These are phyloP conservation scores for Tricholoma furcatifolium DNA, from an alignment of 768 basidiomycete species.

Conservation along the genomic window DNA sequence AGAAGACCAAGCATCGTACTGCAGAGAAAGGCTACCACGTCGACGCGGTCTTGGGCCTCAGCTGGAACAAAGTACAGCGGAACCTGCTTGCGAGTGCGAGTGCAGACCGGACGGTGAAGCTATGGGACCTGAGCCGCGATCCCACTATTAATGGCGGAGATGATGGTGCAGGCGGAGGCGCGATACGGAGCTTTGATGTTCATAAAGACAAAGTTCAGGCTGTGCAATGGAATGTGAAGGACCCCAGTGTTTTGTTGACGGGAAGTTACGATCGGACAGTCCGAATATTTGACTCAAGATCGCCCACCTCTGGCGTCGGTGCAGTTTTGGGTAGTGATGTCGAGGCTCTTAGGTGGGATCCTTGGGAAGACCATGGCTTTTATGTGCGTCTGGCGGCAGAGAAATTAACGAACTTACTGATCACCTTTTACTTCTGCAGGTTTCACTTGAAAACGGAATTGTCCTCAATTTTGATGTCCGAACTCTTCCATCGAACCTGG, in stretches of 20 bases:
- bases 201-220: slow-evolving; percentile 96
- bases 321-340: slow-evolving; percentile 88
- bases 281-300: slow-evolving; percentile 88
- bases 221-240: slow-evolving; percentile 90
- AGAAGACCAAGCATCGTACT: slow-evolving; percentile 71
- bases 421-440: slow-evolving; percentile 42
- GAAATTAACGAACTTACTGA: neutral
- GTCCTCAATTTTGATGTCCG: slow-evolving; percentile 92
- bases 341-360: slow-evolving; percentile 94
- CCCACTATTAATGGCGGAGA: slow-evolving; percentile 39
- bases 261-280: slow-evolving; percentile 96
- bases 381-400: slow-evolving; percentile 54
- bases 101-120: slow-evolving; percentile 93
- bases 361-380: slow-evolving; percentile 85
- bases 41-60: slow-evolving; percentile 89
- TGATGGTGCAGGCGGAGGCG: slow-evolving; percentile 52
- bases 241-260: slow-evolving; percentile 87
- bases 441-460: slow-evolving; percentile 91
- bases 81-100: slow-evolving; percentile 90
- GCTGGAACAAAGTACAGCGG: slow-evolving; percentile 90
- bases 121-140: slow-evolving; percentile 90
- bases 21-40: slow-evolving; percentile 75
- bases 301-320: slow-evolving; percentile 81
- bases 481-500: slow-evolving; percentile 70
- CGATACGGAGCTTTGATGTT: slow-evolving; percentile 81